Percentiles rank a stretch among this genome's conserved stretches.
These are phyloP conservation scores for Ceratocystis albifundus DNA, from an alignment of 2,329 filamentous ascomycete species.

Conservation along the genomic window DNA sequence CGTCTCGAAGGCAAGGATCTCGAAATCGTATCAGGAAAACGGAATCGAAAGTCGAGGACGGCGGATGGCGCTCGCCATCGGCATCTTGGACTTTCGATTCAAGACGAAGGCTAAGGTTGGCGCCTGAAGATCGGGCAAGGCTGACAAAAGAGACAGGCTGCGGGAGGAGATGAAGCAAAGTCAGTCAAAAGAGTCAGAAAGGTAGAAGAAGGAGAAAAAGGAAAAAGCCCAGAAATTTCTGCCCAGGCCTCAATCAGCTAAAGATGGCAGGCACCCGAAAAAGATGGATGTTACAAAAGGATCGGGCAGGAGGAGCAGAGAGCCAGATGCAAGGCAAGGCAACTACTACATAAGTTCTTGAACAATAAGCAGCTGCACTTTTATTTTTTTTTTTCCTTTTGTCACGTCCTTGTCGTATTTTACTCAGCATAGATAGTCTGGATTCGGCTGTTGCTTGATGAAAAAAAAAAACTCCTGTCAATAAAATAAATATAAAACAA, in stretches of 20 bases:
- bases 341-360: slow-evolving; percentile 1
- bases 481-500: not conserved
- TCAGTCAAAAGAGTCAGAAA: not conserved
- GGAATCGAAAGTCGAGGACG: slow-evolving; percentile 19
- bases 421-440: not conserved
- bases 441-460: slow-evolving; percentile 3
- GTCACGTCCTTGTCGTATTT: not conserved
- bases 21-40: slow-evolving; percentile 17
- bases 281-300: slow-evolving; percentile 10
- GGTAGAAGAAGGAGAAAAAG: slow-evolving; percentile 12
- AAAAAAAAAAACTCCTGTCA: not conserved
- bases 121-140: not conserved
- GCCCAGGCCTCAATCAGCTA: not conserved
- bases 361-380: slow-evolving; percentile 1
- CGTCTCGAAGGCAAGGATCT: slow-evolving; percentile 13
- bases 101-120: slow-evolving; percentile 11
- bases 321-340: slow-evolving; percentile 9
- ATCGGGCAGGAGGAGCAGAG: slow-evolving; percentile 2
- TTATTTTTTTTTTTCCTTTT: not conserved
- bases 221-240: slow-evolving; percentile 5
- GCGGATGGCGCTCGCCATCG: slow-evolving; percentile 22
- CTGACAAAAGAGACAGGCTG: not conserved
- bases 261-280: not conserved
- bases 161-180: not conserved
- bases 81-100: slow-evolving; percentile 20